These are phyloP conservation scores for Colletotrichum zoysiae DNA, from an alignment of 2,329 filamentous ascomycete genomes.

Conservation along the genomic window DNA sequence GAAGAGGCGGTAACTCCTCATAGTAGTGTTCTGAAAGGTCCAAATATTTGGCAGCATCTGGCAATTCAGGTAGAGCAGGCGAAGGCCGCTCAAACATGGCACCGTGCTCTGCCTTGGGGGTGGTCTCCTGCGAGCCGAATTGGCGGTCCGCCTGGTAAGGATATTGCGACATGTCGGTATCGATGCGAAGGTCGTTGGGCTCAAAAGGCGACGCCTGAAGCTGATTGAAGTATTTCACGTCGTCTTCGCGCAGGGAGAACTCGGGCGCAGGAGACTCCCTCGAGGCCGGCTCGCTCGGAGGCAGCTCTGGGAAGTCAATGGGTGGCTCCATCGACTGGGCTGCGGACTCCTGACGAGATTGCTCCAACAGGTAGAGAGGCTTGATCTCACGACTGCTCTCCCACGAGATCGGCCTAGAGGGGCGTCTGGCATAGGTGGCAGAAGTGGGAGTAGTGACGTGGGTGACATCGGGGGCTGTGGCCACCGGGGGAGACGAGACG, in stretches of 20 bases:
- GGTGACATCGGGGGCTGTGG: constrained; percentile 50
- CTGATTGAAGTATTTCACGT: constrained; percentile 44
- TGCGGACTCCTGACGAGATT: constrained; percentile 55
- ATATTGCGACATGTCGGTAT: constrained; percentile 53
- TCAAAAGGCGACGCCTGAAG: constrained; percentile 42
- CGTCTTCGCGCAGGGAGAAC: constrained; percentile 47
- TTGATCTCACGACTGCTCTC: constrained; percentile 78
- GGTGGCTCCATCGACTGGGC: constrained; percentile 46
- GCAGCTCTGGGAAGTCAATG: constrained; percentile 63
- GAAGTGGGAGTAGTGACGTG: constrained; percentile 7
- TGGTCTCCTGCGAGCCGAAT: constrained; percentile 74
- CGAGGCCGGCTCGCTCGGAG: constrained; percentile 56
- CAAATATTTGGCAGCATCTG: constrained; percentile 2
- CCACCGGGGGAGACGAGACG: constrained; percentile 48
- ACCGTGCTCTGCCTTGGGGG: constrained; percentile 70
- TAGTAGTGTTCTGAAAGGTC: constrained; percentile 5
- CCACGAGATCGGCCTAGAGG: constrained; percentile 70
- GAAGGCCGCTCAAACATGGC: constrained; percentile 27
- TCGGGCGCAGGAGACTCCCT: constrained; percentile 52
- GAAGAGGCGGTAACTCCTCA: constrained; percentile 22
- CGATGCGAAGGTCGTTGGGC: constrained; percentile 53
- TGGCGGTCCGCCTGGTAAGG: constrained; percentile 54
- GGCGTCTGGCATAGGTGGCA: constrained; percentile 49
- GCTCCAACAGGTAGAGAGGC: constrained; percentile 86
- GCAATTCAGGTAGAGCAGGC: constrained; percentile 14